phyloP scores from a whole-genome alignment of 352 stramenopile genomes.

The Phytopythium delawarense region DNA sequence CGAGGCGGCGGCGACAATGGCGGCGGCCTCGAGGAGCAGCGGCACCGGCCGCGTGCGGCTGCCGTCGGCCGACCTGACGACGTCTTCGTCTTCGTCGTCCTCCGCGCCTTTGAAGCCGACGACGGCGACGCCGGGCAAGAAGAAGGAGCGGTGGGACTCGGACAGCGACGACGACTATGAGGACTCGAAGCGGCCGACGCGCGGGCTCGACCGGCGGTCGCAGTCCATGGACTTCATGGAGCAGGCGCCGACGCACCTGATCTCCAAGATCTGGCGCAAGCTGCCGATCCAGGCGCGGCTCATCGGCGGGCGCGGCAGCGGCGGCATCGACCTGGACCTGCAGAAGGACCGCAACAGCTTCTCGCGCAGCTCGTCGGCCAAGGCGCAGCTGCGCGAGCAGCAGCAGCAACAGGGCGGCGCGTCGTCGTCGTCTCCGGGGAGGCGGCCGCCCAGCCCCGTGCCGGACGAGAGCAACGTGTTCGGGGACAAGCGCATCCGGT shows the following conservation, averaged over 20 bases:
- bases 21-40: background rate
- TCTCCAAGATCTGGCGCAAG: constrained; percentile 80
- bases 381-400: constrained; percentile 26
- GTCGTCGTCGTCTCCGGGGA: constrained; percentile 12
- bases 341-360: constrained; percentile 65
- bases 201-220: constrained; percentile 52
- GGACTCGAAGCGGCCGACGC: constrained; percentile 49
- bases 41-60: too few species aligned
- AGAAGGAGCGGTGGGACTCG: constrained; percentile 34
- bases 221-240: constrained; percentile 83
- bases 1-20: constrained; percentile 4
- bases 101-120: background rate
- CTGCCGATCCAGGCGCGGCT: constrained; percentile 68
- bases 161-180: constrained; percentile 75
- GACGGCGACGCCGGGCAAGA: constrained; percentile 4
- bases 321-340: constrained; percentile 49
- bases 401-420: constrained; percentile 27
- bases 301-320: constrained; percentile 40
- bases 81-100: background rate
- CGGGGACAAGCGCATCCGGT: constrained; percentile 45
- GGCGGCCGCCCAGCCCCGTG: constrained; percentile 25
- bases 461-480: constrained; percentile 43
- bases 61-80: background rate
- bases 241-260: constrained; percentile 62
- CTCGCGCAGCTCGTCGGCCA: constrained; percentile 46